A percentile compares a stretch with the other conserved stretches of the same genome.
Evolutionary conservation across 2,329 filamentous ascomycete species (phyloP).

Genomic region (Ascochyta pisi): DNA sequence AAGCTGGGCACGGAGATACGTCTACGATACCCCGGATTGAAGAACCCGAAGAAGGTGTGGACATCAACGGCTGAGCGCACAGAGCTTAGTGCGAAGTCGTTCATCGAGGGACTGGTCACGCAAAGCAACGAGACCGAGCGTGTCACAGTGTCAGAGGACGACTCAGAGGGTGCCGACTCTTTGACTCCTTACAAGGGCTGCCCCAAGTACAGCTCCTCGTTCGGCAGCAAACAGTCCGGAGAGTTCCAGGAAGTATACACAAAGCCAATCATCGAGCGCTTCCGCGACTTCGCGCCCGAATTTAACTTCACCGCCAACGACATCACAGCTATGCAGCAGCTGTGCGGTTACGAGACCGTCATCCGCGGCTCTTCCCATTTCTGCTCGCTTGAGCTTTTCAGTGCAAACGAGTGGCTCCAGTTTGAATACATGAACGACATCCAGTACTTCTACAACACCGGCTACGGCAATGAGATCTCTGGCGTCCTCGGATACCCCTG

Average conservation of each 20-base stretch:
- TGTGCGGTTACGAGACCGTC: constrained; percentile 71
- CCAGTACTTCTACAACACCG: constrained; percentile 69
- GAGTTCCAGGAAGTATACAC: constrained; percentile 64
- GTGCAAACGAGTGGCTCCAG: constrained; percentile 68
- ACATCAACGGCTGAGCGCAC: constrained; percentile 69
- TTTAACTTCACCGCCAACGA: constrained; percentile 70
- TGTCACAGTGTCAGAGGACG: constrained; percentile 63
- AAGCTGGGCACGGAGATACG: constrained; percentile 65
- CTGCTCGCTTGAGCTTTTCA: constrained; percentile 66
- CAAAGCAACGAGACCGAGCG: constrained; percentile 62
- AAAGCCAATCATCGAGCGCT: constrained; percentile 64
- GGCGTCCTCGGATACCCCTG: constrained; percentile 70
- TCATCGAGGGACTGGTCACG: constrained; percentile 64
- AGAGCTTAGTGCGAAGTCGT: constrained; percentile 62
- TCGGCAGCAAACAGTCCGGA: constrained; percentile 62
- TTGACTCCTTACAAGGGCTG: constrained; percentile 71
- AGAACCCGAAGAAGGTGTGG: constrained; percentile 64
- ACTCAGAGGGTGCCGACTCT: constrained; percentile 64
- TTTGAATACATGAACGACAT: constrained; percentile 72
- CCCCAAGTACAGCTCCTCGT: constrained; percentile 65
- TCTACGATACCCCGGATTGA: constrained; percentile 64
- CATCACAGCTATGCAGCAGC: constrained; percentile 69
- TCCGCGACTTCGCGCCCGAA: constrained; percentile 59
- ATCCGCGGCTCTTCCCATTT: constrained; percentile 68
- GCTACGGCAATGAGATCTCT: constrained; percentile 66